Conservation (phyloP, 2,329 filamentous ascomycete genomes). For the Ascochyta pisi region DNA sequence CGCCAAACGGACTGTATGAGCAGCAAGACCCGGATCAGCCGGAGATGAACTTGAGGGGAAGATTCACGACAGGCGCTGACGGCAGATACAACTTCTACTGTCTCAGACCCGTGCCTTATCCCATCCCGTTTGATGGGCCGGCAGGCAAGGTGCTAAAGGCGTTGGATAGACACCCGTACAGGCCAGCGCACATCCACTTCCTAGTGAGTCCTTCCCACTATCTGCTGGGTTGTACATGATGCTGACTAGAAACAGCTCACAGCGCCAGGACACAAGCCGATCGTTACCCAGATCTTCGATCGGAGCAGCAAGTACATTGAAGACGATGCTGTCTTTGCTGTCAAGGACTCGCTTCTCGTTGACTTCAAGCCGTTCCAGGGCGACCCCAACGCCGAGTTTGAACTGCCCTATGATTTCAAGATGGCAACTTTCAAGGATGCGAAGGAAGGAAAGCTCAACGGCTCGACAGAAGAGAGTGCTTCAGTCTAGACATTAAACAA, state of each 20-base stretch:
- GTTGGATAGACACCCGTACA: constrained; percentile 66
- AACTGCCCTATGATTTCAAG: constrained; percentile 62
- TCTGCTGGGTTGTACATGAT: background rate
- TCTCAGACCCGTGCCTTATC: constrained; percentile 56
- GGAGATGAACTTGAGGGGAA: constrained; percentile 77
- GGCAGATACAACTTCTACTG: constrained; percentile 65
- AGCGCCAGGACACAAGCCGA: constrained; percentile 66
- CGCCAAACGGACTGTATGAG: constrained; percentile 71
- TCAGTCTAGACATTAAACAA: background rate
- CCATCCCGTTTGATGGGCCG: constrained; percentile 64
- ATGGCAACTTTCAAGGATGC: constrained; percentile 48
- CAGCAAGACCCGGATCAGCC: constrained; percentile 75
- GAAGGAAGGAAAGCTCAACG: constrained; percentile 34
- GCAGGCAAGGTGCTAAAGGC: constrained; percentile 64
- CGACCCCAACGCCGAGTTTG: constrained; percentile 60
- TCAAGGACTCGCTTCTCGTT: constrained; percentile 65
- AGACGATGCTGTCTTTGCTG: constrained; percentile 65
- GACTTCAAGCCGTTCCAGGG: constrained; percentile 62
- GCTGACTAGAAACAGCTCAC: constrained; percentile 51
- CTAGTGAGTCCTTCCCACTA: constrained; percentile 52
- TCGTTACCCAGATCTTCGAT: constrained; percentile 83
- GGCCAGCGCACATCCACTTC: constrained; percentile 70
- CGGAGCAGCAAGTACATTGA: constrained; percentile 67
- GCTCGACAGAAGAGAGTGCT: constrained; percentile 37
- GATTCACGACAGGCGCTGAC: constrained; percentile 70